Conservation (phyloP, 768 basidiomycete genomes). For the Boletus barrowsii region DNA sequence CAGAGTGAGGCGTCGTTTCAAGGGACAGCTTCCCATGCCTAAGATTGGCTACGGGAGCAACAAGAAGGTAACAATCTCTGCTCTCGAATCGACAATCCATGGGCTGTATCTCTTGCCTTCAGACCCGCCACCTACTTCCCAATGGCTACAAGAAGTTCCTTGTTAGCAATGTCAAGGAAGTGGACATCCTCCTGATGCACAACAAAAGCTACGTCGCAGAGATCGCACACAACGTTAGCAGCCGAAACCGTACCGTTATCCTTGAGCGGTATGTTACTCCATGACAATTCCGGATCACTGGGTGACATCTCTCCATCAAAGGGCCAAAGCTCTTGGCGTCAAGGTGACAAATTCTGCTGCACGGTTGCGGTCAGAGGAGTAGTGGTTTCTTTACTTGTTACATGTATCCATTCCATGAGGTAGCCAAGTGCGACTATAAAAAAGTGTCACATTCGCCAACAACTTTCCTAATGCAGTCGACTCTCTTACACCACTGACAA, state of each 20-base stretch:
- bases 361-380: constrained; percentile 94
- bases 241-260: constrained; percentile 89
- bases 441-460: neutral
- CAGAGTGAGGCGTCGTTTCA: constrained; percentile 92
- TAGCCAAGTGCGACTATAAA: constrained; percentile 45
- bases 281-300: neutral
- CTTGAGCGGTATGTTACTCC: constrained; percentile 67
- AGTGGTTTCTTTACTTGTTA: constrained; percentile 40
- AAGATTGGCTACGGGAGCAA: constrained; percentile 81
- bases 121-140: constrained; percentile 95
- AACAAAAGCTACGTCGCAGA: constrained; percentile 95
- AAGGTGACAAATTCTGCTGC: constrained; percentile 94
- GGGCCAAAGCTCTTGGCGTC: constrained; percentile 82
- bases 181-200: constrained; percentile 97
- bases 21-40: constrained; percentile 95
- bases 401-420: constrained; percentile 48
- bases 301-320: constrained; percentile 29
- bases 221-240: constrained; percentile 94
- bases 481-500: constrained; percentile 13
- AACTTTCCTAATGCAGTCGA: constrained; percentile 26
- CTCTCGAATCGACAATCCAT: neutral
- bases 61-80: constrained; percentile 61
- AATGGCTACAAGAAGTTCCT: constrained; percentile 95
- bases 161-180: constrained; percentile 88
- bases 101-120: constrained; percentile 2